phyloP scores from a whole-genome alignment of 305 asterid genomes.

The Solanum chacoense region DNA sequence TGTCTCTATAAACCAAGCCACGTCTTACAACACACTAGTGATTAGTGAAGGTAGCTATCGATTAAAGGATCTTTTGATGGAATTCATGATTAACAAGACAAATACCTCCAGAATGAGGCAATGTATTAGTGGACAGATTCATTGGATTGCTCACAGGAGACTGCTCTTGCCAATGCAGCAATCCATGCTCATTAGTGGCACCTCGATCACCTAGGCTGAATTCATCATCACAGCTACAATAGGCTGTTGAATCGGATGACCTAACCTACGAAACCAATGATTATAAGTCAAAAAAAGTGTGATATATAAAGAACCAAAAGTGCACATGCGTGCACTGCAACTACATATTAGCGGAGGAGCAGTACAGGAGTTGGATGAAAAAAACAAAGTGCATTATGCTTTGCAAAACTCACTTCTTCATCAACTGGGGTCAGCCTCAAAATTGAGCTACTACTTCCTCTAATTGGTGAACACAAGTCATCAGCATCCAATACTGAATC shows the following conservation, averaged over 20 bases:
- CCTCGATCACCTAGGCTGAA: conserved; percentile 31
- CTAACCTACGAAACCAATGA: conserved; percentile 35
- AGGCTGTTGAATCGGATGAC: conserved; percentile 46
- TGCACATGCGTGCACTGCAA: not conserved
- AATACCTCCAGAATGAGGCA: conserved; percentile 37
- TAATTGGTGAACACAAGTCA: conserved; percentile 34
- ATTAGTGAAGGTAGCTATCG: not conserved
- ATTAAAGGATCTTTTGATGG: not conserved
- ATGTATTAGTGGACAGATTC: conserved; percentile 16
- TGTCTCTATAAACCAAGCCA: not conserved
- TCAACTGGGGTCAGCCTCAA: conserved; percentile 28
- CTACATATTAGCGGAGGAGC: not conserved
- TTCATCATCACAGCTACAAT: conserved; percentile 60
- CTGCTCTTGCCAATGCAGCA: conserved; percentile 16
- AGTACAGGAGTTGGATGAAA: not conserved
- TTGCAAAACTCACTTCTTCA: conserved; percentile 54
- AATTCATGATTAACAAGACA: not conserved
- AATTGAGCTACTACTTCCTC: conserved; percentile 27
- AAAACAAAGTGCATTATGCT: not conserved
- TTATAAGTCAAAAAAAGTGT: not conserved
- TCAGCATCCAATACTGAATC: conserved; percentile 53
- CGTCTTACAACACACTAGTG: not conserved
- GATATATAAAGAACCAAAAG: not conserved
- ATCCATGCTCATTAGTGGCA: conserved; percentile 21
- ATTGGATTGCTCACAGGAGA: conserved; percentile 12